phyloP scores from a whole-genome alignment of 306 rosid genomes.

The Vachellia collinsii region DNA sequence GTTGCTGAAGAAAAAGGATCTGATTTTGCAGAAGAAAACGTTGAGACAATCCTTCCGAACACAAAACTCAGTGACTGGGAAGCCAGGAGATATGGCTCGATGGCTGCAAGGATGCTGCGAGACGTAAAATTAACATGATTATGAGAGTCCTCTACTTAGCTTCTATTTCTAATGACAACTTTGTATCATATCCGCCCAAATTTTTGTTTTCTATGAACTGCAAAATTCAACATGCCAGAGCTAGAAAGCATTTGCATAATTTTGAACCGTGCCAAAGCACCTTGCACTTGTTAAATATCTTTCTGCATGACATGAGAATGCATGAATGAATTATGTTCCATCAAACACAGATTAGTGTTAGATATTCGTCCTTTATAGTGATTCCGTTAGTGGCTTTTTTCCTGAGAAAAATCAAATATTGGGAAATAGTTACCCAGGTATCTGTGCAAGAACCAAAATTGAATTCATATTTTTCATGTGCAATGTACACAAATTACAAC shows the following conservation, averaged over 20 bases:
- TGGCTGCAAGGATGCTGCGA: constrained; percentile 85
- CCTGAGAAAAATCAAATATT: neutral
- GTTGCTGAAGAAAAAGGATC: constrained; percentile 33
- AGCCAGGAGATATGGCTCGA: constrained; percentile 79
- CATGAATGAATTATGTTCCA: neutral
- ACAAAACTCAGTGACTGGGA: constrained; percentile 76
- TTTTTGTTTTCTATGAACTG: neutral
- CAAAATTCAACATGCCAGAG: neutral
- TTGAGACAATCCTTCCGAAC: constrained; percentile 38
- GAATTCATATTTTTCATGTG: neutral
- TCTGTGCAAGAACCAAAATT: constrained; percentile 1
- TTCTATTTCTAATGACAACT: neutral
- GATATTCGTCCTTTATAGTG: neutral
- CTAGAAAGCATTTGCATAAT: constrained; percentile 8
- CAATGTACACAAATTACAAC: neutral
- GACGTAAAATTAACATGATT: constrained; percentile 64
- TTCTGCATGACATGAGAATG: constrained; percentile 2
- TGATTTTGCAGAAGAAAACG: constrained; percentile 40
- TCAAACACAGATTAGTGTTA: neutral
- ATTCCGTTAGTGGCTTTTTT: neutral
- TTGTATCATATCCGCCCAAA: neutral
- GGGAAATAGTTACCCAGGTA: neutral
- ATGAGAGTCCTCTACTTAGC: neutral
- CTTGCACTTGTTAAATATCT: neutral
- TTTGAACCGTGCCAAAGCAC: neutral